Conservation (phyloP, 2,329 filamentous ascomycete genomes). For the Eutypa lata region DNA sequence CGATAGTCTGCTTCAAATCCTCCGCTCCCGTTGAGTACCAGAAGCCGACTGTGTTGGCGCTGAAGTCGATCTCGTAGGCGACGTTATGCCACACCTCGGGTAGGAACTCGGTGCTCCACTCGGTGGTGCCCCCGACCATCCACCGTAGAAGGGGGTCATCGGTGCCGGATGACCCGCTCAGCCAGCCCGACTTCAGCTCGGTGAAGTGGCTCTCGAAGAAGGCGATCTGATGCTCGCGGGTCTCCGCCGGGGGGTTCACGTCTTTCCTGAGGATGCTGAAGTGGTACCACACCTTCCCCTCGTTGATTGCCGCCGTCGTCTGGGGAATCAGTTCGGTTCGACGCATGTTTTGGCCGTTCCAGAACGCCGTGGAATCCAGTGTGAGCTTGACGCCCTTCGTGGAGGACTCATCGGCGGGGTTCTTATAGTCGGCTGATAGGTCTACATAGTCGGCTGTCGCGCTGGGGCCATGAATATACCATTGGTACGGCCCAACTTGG, state of each 20-base stretch:
- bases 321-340: conserved; percentile 72
- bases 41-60: conserved; percentile 58
- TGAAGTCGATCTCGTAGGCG: conserved; percentile 71
- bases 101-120: conserved; percentile 62
- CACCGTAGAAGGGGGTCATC: conserved; percentile 57
- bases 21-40: conserved; percentile 66
- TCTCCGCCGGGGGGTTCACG: conserved; percentile 57
- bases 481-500: conserved; percentile 65
- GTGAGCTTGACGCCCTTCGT: conserved; percentile 67
- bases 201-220: conserved; percentile 71
- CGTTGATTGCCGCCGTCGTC: conserved; percentile 61
- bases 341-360: conserved; percentile 71
- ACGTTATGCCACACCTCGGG: conserved; percentile 72
- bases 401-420: conserved; percentile 59
- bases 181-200: conserved; percentile 68
- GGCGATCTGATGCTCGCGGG: conserved; percentile 64
- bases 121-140: conserved; percentile 56
- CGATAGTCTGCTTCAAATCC: conserved; percentile 54
- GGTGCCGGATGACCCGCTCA: conserved; percentile 44
- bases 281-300: conserved; percentile 69
- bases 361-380: conserved; percentile 61
- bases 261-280: conserved; percentile 62
- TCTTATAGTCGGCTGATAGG: conserved; percentile 58
- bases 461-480: conserved; percentile 67
- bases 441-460: conserved; percentile 57